phyloP scores from a whole-genome alignment of 2,329 filamentous ascomycete species.

The Dryadomyces quercus-mongolicae region DNA sequence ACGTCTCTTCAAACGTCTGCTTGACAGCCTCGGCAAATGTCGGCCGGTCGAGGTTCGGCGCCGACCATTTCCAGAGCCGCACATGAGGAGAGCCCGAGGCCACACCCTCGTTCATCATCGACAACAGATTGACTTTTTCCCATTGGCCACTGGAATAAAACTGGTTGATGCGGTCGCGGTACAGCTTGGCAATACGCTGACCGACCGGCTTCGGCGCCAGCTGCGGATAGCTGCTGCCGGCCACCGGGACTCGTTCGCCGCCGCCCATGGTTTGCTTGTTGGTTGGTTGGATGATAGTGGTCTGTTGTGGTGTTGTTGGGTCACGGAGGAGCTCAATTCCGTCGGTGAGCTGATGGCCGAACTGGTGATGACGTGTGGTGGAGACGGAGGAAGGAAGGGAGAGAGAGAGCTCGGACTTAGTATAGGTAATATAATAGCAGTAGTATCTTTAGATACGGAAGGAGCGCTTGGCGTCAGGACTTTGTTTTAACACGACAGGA shows the following conservation, averaged over 20 bases:
- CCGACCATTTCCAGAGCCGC: slow-evolving; percentile 76
- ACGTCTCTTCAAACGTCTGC: slow-evolving; percentile 62
- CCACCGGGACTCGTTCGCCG: slow-evolving; percentile 9
- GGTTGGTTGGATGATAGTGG: not conserved
- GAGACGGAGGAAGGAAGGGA: not conserved
- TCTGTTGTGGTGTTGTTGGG: not conserved
- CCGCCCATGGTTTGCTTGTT: slow-evolving; percentile 14
- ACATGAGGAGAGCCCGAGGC: slow-evolving; percentile 62
- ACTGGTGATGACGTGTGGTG: not conserved
- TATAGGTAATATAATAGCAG: not conserved
- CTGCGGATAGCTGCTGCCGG: slow-evolving; percentile 12
- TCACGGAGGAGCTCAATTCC: not conserved
- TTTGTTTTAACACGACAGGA: too few species aligned
- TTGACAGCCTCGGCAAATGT: slow-evolving; percentile 73
- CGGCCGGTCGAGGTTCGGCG: slow-evolving; percentile 66
- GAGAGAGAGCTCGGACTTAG: not conserved
- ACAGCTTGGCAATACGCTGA: slow-evolving; percentile 14
- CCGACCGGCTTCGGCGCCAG: slow-evolving; percentile 14
- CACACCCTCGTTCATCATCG: slow-evolving; percentile 58
- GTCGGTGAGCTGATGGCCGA: not conserved
- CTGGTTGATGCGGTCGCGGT: slow-evolving; percentile 14
- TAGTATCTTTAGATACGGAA: not conserved
- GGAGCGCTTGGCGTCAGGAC: too few species aligned
- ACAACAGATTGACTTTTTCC: slow-evolving; percentile 15
- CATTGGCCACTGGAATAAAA: slow-evolving; percentile 14